Evolutionary conservation across 1,139 yeast genomes (phyloP).

Genomic region (Magnusiomyces ingens): DNA sequence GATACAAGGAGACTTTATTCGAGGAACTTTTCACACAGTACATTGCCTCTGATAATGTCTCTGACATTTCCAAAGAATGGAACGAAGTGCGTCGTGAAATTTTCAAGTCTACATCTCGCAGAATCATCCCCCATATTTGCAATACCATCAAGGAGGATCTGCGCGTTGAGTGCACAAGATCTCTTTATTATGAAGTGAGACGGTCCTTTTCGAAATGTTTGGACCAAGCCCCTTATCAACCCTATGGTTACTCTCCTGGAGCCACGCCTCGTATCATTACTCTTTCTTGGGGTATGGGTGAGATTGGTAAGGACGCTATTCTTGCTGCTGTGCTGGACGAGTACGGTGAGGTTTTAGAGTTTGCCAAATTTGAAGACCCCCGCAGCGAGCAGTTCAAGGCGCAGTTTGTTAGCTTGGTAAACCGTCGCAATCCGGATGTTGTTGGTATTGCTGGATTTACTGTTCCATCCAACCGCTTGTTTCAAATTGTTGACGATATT

Average conservation of each 20-base stretch:
- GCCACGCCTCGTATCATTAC: slow-evolving; percentile 81
- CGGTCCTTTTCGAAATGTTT: slow-evolving; percentile 59
- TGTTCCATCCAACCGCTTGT: slow-evolving; percentile 60
- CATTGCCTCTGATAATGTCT: slow-evolving; percentile 74
- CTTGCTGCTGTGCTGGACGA: slow-evolving; percentile 76
- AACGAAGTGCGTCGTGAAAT: slow-evolving; percentile 65
- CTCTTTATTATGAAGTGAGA: slow-evolving; percentile 65
- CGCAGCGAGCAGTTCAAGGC: slow-evolving; percentile 51
- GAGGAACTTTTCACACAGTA: slow-evolving; percentile 50
- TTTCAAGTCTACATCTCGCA: slow-evolving; percentile 59
- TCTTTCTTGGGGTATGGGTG: slow-evolving; percentile 81
- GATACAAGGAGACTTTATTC: slow-evolving; percentile 40
- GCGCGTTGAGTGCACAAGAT: slow-evolving; percentile 67
- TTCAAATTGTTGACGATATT: slow-evolving; percentile 50
- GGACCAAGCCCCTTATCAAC: slow-evolving; percentile 91
- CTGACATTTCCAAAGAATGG: slow-evolving; percentile 79
- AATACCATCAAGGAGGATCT: slow-evolving; percentile 79
- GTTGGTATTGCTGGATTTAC: slow-evolving; percentile 86
- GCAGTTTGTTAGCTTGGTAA: slow-evolving; percentile 49
- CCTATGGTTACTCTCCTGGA: slow-evolving; percentile 69
- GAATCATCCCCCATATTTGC: slow-evolving; percentile 60
- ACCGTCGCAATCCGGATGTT: slow-evolving; percentile 67
- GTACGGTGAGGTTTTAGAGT: slow-evolving; percentile 69
- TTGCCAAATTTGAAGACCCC: slow-evolving; percentile 73
- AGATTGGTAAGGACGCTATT: slow-evolving; percentile 73